phyloP scores from a whole-genome alignment of 805 yeast species.

The Metschnikowia vanudenii region DNA sequence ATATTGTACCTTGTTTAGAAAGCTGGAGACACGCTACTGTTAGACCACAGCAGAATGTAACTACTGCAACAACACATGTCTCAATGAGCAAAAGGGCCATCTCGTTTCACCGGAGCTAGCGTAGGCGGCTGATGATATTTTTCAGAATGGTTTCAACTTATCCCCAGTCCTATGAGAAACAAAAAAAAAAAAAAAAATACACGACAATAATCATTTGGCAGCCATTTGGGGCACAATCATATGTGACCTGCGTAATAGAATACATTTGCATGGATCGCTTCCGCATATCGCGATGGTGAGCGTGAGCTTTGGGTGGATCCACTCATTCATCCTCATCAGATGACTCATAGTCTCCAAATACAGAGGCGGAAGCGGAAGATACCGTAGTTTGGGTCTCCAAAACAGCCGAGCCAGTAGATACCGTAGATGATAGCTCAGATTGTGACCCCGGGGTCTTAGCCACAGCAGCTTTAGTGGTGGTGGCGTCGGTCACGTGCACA shows the following conservation, averaged over 20 bases:
- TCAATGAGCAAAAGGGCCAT: conserved; percentile 2
- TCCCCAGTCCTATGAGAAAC: background rate
- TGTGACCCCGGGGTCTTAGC: no score
- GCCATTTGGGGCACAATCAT: background rate
- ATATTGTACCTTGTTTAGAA: background rate
- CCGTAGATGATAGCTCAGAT: no score
- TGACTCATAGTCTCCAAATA: conserved; percentile 8
- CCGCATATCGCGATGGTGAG: background rate
- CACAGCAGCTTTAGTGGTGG: background rate
- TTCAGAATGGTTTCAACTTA: no score
- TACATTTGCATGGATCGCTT: background rate
- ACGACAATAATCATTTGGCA: background rate
- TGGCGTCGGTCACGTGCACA: background rate
- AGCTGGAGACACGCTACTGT: background rate
- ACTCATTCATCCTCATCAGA: conserved; percentile 4
- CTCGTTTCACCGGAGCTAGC: background rate
- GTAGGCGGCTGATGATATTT: no score
- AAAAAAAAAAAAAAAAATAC: background rate
- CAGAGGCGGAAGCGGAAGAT: background rate
- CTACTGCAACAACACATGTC: background rate
- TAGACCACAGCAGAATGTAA: background rate
- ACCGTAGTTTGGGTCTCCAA: no score
- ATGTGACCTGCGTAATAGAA: background rate
- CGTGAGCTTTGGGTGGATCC: background rate
- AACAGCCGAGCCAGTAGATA: no score